Base-by-base conservation (phyloP, 371 early-diverging fungal species). In the Mycotypha africana region DNA sequence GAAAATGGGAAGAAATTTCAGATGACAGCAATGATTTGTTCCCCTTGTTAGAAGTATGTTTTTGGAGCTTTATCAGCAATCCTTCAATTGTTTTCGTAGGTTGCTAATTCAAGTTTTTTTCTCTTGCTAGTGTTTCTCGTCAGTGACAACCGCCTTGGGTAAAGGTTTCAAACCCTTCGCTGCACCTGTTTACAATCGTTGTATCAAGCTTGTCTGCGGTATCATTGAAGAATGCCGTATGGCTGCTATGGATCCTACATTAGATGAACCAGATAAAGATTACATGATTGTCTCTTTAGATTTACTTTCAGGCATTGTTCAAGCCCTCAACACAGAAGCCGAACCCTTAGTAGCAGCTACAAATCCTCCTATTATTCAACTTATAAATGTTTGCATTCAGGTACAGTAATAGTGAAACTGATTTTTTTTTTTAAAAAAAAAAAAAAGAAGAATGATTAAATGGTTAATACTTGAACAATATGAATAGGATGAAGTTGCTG, bases 271-370 rank as follows among this genome's bases (percentile, higher is more conserved):
- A 12, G 90, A 92, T 62, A 88, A 88, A 70, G 98, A 98, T 58
- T 90, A 92, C 64, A 85, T 93, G 66, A 89, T 95, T 60, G 94
- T 95, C 24, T 82, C 95, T 9, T 76, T 96, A 49, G 98, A 98
- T 74, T 76, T 98, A 56, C 72, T 98, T 44, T 85, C 88, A 51
- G 93, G 92, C 11, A 81, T 97, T 45, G 84, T 89, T 3, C 94
- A 95, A 67, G 98, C 93, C 1, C 71, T 97, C 43, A 87, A 86
- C 55, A 64, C 74, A 2, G 75, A 76, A 38, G 85, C 85, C 30
- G 86, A 88, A 56, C 70, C 74, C 28, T 72, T 95, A 46, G 84
- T 95, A 21, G 82, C 84, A 12, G 61, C 51, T 36, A 79, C 80
- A 50, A 76, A 88, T 42, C 81, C 88, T 26, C 76, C 84, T 26